phyloP scores from a whole-genome alignment of 176 grass and related monocot species.

The Stipa capillata region DNA sequence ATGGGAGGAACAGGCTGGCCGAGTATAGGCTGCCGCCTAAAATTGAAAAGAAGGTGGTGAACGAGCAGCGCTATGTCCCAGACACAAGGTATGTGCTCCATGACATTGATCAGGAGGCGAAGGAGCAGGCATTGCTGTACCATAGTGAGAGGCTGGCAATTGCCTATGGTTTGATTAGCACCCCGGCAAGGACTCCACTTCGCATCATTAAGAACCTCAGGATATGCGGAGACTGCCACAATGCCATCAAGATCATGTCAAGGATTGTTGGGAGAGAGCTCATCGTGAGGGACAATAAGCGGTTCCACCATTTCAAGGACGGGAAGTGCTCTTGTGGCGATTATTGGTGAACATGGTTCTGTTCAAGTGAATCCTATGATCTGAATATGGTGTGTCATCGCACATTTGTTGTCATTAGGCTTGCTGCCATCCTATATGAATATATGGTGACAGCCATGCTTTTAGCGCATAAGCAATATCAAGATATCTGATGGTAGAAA shows the following conservation, averaged over 20 bases:
- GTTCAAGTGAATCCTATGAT: background rate
- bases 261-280: slow-evolving; percentile 86
- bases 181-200: slow-evolving; percentile 73
- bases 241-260: slow-evolving; percentile 91
- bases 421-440: slow-evolving; percentile 7
- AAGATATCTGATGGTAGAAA: background rate
- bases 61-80: slow-evolving; percentile 75
- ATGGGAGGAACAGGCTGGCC: slow-evolving; percentile 75
- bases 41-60: slow-evolving; percentile 69
- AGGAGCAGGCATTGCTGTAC: slow-evolving; percentile 84
- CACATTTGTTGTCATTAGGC: background rate
- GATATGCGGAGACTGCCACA: slow-evolving; percentile 89
- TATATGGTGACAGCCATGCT: slow-evolving; percentile 8
- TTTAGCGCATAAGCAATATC: slow-evolving; percentile 9
- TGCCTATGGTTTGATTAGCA: slow-evolving; percentile 83
- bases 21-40: slow-evolving; percentile 76
- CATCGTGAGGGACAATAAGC: slow-evolving; percentile 84
- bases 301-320: slow-evolving; percentile 91
- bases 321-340: slow-evolving; percentile 88
- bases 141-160: slow-evolving; percentile 89
- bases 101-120: slow-evolving; percentile 85
- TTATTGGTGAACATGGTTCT: slow-evolving; percentile 59
- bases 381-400: background rate
- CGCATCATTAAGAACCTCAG: slow-evolving; percentile 89
- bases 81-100: slow-evolving; percentile 89